Evolutionary conservation across 1,284 basidiomycete species (phyloP).

Genomic region (Fomitopsis betulina): DNA sequence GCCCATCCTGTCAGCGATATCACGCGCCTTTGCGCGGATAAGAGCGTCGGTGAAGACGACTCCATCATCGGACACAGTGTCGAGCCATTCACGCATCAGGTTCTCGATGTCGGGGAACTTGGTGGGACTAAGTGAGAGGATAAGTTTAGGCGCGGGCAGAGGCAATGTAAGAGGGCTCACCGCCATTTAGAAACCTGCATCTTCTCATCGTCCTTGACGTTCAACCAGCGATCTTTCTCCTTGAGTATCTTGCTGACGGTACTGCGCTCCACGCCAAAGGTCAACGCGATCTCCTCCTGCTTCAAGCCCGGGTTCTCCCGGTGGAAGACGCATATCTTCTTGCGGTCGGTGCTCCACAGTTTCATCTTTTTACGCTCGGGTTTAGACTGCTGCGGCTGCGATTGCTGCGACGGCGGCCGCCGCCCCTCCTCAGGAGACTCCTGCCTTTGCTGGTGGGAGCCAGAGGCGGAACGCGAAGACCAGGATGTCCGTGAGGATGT

Average conservation of each 20-base stretch:
- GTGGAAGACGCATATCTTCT: slow-evolving; percentile 72
- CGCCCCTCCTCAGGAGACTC: slow-evolving; percentile 10
- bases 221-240: slow-evolving; percentile 78
- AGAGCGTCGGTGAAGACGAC: slow-evolving; percentile 62
- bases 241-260: slow-evolving; percentile 94
- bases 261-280: slow-evolving; percentile 81
- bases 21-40: slow-evolving; percentile 69
- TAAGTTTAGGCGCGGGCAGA: not conserved
- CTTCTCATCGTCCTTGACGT: slow-evolving; percentile 53
- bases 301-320: slow-evolving; percentile 57
- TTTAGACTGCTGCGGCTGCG: slow-evolving; percentile 29
- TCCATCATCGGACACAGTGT: slow-evolving; percentile 44
- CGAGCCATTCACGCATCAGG: slow-evolving; percentile 58
- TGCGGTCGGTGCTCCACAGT: slow-evolving; percentile 69
- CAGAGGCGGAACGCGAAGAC: slow-evolving; percentile 37
- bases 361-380: slow-evolving; percentile 62
- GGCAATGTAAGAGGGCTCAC: slow-evolving; percentile 29
- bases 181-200: slow-evolving; percentile 61
- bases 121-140: slow-evolving; percentile 44
- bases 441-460: slow-evolving; percentile 28
- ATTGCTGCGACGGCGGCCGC: not conserved
- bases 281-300: slow-evolving; percentile 78
- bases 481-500: slow-evolving; percentile 47
- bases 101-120: slow-evolving; percentile 79
- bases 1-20: slow-evolving; percentile 54